A percentile compares a stretch with the other conserved stretches of the same genome.
Conservation (phyloP, 1,284 basidiomycete genomes). For the Thecaphora frezii region DNA sequence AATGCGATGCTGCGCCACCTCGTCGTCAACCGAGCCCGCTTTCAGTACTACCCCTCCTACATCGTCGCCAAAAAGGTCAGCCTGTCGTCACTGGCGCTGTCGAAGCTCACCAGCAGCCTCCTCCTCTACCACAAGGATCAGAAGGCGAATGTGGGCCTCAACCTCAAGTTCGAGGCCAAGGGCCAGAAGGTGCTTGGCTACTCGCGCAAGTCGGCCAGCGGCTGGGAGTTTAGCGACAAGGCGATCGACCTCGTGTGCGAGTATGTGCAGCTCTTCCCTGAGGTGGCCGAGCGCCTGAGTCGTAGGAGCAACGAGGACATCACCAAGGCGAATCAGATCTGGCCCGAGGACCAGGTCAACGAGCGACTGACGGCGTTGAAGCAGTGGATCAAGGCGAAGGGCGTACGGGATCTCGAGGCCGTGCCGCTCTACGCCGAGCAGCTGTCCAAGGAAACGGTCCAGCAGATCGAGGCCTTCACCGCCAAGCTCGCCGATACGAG, state of each 20-base stretch:
- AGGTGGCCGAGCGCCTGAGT: constrained; percentile 40
- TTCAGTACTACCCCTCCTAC: constrained; percentile 41
- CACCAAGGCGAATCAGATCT: constrained; percentile 73
- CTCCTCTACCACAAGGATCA: constrained; percentile 74
- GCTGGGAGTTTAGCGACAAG: constrained; percentile 93
- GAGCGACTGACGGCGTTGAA: constrained; percentile 75
- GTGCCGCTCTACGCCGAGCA: constrained; percentile 91
- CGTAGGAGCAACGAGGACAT: constrained; percentile 64
- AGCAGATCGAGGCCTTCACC: constrained; percentile 68
- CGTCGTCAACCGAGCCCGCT: constrained; percentile 34
- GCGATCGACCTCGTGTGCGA: constrained; percentile 78
- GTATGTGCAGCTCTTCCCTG: constrained; percentile 67
- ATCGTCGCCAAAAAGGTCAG: constrained; percentile 40
- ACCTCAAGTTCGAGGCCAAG: constrained; percentile 95
- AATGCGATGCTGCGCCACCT: constrained; percentile 38
- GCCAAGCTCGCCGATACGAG: constrained; percentile 65
- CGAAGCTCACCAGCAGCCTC: constrained; percentile 89
- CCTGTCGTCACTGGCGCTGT: constrained; percentile 62
- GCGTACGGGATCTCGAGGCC: constrained; percentile 85
- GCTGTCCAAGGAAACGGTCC: constrained; percentile 69
- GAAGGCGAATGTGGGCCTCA: constrained; percentile 88
- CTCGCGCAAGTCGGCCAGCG: constrained; percentile 76
- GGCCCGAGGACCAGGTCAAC: constrained; percentile 69
- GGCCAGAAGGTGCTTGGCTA: constrained; percentile 94
- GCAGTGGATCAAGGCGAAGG: constrained; percentile 81